Evolutionary conservation across 2,329 filamentous ascomycete genomes (phyloP).

Genomic region (Venturia oleaginea): DNA sequence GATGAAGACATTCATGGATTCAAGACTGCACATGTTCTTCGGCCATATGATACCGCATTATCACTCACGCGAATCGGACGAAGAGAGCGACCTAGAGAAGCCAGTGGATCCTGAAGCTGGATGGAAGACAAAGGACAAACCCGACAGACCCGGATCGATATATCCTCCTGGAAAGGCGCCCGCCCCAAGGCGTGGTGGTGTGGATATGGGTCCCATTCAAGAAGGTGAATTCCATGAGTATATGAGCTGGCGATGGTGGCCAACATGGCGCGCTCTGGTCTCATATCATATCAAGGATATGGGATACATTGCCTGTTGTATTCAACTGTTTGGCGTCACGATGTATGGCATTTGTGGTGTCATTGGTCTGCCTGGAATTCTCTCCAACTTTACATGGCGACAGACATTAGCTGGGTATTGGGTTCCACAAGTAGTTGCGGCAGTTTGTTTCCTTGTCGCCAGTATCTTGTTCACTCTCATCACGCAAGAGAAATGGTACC

Average conservation of each 20-base stretch:
- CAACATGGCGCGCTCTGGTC: constrained; percentile 20
- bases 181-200: constrained; percentile 17
- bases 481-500: constrained; percentile 24
- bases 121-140: constrained; percentile 15
- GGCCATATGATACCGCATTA: constrained; percentile 16
- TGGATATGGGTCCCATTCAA: constrained; percentile 17
- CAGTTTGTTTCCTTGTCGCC: constrained; percentile 22
- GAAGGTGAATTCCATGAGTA: constrained; percentile 16
- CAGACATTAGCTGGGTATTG: constrained; percentile 20
- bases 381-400: constrained; percentile 18
- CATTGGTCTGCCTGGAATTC: constrained; percentile 21
- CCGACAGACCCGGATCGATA: constrained; percentile 15
- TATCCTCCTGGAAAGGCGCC: constrained; percentile 15
- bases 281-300: constrained; percentile 23
- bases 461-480: constrained; percentile 23
- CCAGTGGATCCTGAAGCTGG: constrained; percentile 17
- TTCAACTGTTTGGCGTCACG: constrained; percentile 23
- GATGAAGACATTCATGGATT: constrained; percentile 21
- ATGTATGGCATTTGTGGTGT: constrained; percentile 21
- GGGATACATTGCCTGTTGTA: constrained; percentile 22
- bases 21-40: constrained; percentile 20
- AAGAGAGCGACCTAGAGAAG: constrained; percentile 14
- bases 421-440: constrained; percentile 23
- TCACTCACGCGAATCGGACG: constrained; percentile 12
- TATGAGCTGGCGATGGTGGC: constrained; percentile 22